A percentile compares a stretch with the other conserved stretches of the same genome.
Conservation (phyloP, 2,329 filamentous ascomycete genomes). For the Fusarium annulatum region DNA sequence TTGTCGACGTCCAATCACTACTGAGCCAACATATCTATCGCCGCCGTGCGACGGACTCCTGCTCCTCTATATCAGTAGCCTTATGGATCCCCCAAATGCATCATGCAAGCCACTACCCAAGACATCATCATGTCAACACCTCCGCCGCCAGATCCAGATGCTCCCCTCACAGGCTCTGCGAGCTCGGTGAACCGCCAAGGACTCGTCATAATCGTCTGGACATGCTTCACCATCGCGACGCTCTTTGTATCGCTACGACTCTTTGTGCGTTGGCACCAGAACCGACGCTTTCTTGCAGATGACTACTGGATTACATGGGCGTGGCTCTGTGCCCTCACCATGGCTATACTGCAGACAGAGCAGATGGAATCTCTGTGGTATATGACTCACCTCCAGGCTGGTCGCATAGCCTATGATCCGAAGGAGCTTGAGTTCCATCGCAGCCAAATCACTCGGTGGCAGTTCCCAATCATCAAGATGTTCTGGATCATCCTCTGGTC, state of each 20-base stretch:
- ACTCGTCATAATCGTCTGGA: slow-evolving; percentile 5
- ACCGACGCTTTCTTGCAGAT: slow-evolving; percentile 11
- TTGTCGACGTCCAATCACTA: background rate
- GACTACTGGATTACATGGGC: slow-evolving; percentile 31
- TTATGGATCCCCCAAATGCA: background rate
- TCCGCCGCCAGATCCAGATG: slow-evolving; percentile 2
- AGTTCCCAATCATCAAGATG: slow-evolving; percentile 28
- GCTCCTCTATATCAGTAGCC: background rate
- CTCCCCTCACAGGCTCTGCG: slow-evolving; percentile 20
- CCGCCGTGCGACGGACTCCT: background rate
- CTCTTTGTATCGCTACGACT: slow-evolving; percentile 3
- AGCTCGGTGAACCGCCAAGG: slow-evolving; percentile 1
- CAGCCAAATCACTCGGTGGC: slow-evolving; percentile 7
- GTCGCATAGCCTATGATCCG: background rate
- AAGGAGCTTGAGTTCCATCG: background rate
- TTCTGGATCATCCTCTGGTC: slow-evolving; percentile 31
- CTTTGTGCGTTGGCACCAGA: slow-evolving; percentile 19
- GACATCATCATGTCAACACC: slow-evolving; percentile 1
- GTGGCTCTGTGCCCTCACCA: slow-evolving; percentile 17
- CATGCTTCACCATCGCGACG: slow-evolving; percentile 16
- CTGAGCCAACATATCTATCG: background rate
- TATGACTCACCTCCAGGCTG: slow-evolving; percentile 7
- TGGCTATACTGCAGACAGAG: slow-evolving; percentile 25
- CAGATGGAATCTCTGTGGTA: slow-evolving; percentile 30
- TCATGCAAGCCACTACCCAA: background rate